Base-by-base conservation (phyloP, 352 stramenopile genomes). In the Pythium utonaiense region DNA sequence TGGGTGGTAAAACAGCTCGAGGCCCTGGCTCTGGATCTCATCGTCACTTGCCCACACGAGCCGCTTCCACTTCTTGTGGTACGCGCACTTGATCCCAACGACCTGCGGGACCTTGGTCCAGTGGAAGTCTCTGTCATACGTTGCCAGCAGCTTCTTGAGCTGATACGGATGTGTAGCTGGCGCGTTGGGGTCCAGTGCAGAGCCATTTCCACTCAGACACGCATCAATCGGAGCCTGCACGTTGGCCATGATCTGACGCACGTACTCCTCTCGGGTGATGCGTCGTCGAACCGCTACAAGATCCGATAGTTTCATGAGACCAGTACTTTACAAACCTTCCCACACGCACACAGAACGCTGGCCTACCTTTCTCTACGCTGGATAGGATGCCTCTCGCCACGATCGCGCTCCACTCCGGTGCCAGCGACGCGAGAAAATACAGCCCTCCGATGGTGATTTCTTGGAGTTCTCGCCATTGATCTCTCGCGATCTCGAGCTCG, bases 91-190 rank as follows among this genome's bases (percentile, higher is more conserved):
- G 57, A 64, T 47, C 8, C 57, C 34, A n/a, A 64, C 57, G 22
- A 64, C 51, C 17, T 53, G 47, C 24, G 57, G 57, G 21, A 64
- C 52, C 48, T 51, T 40, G 28, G 57, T 64, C 57, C 57, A 64
- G 57, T 64, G 57, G 57, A 64, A 64, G 36, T 64, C 57, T 8
- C 41, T 27, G 57, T 64, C 57, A 30, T 58, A 58, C 38, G 57
- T 42, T 13, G 57, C 34, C 16, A 64, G 48, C 48, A 64, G 28
- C 24, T 64, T 64, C 57, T 64, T 64, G 48, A 64, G 57, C 57
- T 64, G 57, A 17, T 64, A 64, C 48, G 57, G 57, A 27, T 64
- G 57, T 21, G 57, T 58, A 3, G 48, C 57, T 3, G 49, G 57
- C 13, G 57, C 48, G 8, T 51, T 25, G 10, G 49, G 28, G 36